These are phyloP conservation scores for Fusarium fujikuroi DNA, from an alignment of 2,329 filamentous ascomycete genomes.

Conservation along the genomic window DNA sequence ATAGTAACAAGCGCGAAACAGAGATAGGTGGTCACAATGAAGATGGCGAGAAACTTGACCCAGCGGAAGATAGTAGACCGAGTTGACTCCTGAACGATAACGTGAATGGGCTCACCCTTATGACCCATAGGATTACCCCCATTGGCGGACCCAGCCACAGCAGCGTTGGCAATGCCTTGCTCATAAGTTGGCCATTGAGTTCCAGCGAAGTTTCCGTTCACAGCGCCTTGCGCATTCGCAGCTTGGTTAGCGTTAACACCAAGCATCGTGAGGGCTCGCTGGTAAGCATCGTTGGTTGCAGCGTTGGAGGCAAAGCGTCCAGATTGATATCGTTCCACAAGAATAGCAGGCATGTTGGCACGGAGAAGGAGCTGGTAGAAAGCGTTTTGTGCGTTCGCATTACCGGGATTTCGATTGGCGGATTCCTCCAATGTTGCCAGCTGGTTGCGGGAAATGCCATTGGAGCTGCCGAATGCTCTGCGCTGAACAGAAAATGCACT, in stretches of 20 bases:
- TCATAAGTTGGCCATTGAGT: conserved; percentile 48
- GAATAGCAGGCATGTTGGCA: conserved; percentile 92
- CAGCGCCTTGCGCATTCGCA: conserved; percentile 35
- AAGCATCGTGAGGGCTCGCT: conserved; percentile 70
- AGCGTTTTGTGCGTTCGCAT: conserved; percentile 87
- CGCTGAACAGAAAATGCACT: conserved; percentile 35
- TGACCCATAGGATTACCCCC: conserved; percentile 63
- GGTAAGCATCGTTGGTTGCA: conserved; percentile 81
- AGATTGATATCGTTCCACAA: conserved; percentile 89
- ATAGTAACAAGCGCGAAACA: conserved; percentile 83
- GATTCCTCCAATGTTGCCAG: conserved; percentile 89
- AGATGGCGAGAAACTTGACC: conserved; percentile 86
- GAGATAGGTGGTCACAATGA: conserved; percentile 82
- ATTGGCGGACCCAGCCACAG: conserved; percentile 36
- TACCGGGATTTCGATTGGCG: conserved; percentile 91
- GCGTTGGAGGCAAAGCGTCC: conserved; percentile 85
- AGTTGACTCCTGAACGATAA: conserved; percentile 92
- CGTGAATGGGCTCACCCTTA: conserved; percentile 89
- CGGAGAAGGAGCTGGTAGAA: conserved; percentile 93
- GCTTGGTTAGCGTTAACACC: conserved; percentile 46
- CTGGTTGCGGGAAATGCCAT: conserved; percentile 68
- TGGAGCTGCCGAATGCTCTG: conserved; percentile 56
- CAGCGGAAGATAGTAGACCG: conserved; percentile 86
- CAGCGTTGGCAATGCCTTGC: conserved; percentile 46
- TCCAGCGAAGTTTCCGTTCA: conserved; percentile 35